Percentiles rank a stretch among this genome's conserved stretches.
Evolutionary conservation across 768 basidiomycete species (phyloP).

Genomic region (Leccinum obscurum): DNA sequence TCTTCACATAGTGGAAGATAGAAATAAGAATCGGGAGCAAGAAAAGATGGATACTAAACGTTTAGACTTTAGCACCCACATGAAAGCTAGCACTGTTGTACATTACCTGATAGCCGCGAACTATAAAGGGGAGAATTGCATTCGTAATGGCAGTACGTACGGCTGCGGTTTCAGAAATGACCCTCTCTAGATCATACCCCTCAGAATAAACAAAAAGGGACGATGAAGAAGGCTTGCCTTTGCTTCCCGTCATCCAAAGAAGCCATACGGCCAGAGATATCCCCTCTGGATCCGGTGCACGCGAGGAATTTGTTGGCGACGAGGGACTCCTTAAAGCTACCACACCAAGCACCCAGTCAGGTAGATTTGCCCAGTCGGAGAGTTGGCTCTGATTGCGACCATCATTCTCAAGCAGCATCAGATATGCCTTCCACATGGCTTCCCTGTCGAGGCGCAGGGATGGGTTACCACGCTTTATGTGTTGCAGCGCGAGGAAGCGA

Average conservation of each 20-base stretch:
- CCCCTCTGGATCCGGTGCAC: slow-evolving; percentile 33
- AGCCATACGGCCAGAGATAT: slow-evolving; percentile 46
- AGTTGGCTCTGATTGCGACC: slow-evolving; percentile 47
- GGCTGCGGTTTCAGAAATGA: slow-evolving; percentile 30
- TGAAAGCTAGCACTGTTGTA: background rate
- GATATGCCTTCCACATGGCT: slow-evolving; percentile 54
- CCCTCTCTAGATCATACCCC: slow-evolving; percentile 29
- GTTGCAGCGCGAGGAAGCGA: slow-evolving; percentile 41
- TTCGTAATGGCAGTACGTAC: slow-evolving; percentile 30
- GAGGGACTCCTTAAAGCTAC: slow-evolving; percentile 12
- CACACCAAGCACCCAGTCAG: slow-evolving; percentile 26
- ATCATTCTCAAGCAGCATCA: slow-evolving; percentile 57
- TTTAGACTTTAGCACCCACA: slow-evolving; percentile 7
- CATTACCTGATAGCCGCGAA: slow-evolving; percentile 43
- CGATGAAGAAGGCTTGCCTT: slow-evolving; percentile 31
- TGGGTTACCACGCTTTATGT: slow-evolving; percentile 36
- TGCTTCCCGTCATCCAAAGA: slow-evolving; percentile 45
- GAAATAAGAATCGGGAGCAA: slow-evolving; percentile 47
- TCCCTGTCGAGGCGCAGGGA: slow-evolving; percentile 28
- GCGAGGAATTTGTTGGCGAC: slow-evolving; percentile 16
- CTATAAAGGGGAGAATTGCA: slow-evolving; percentile 41
- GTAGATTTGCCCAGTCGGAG: slow-evolving; percentile 40
- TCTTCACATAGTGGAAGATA: slow-evolving; percentile 39
- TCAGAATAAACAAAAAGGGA: slow-evolving; percentile 14
- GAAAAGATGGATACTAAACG: slow-evolving; percentile 40